Base-by-base conservation (phyloP, 331 rosid genomes). In the Pyracantha coccinea region DNA sequence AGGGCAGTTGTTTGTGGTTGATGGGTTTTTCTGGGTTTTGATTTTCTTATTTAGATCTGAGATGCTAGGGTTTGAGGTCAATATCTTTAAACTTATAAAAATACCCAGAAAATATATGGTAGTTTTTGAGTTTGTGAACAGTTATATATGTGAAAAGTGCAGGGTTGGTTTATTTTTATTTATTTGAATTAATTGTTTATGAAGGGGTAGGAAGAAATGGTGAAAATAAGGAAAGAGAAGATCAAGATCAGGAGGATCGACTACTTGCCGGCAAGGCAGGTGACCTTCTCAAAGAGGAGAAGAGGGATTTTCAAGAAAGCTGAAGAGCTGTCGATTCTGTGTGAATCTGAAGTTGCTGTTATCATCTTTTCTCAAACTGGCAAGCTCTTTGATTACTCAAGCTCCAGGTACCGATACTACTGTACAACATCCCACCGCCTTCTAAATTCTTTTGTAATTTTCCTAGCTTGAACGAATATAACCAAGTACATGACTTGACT, bases 301-400 rank as follows among this genome's bases (percentile, higher is more conserved):
- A 44, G 50, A 4, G 50, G 50, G 50, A 91, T 91, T 23, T 71
- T 87, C 64, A 91, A 87, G 85, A 91, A 91, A 82, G 94, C 97
- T 21, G 66, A 82, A 41, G 94, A 89, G 79, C 86, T 91, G 19
- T 79, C 94, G 2, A 88, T 91, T 68, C 87, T 89, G 27, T 84
- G 90, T 28, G 92, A 88, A 57, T 85, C 84, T 28, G 85, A 86
- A 55, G 80, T 82, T 68, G 97, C 86, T 2, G 83, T 89, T 54
- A 24, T 91, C 44, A 58, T 89, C 80, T 91, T 91, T 86, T 91
- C 97, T 3, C 77, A 91, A 5, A 91, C 94, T 0, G 89, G 91
- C 14, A 91, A 87, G 78, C 92, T 87, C 73, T 86, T 73, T 58
- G 86, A 87, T 7, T 88, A 60, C 66, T 74, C 83, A 41, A 87